phyloP scores from a whole-genome alignment of 371 early-diverging fungal species.

The Lichtheimia ornata region DNA sequence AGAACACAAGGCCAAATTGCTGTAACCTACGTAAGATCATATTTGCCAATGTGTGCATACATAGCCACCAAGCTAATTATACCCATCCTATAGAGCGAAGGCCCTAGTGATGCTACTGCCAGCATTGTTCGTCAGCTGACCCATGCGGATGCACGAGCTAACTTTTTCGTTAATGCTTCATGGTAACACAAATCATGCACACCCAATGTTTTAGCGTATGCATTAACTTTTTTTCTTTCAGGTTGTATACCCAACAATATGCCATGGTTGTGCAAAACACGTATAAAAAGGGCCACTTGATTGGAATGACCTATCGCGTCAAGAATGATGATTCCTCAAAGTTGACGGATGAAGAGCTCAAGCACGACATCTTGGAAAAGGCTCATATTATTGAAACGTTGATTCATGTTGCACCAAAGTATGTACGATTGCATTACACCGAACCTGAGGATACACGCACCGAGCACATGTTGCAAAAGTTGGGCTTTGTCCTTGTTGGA shows the following conservation, averaged over 20 bases:
- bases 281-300: slow-evolving; percentile 53
- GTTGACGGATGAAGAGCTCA: slow-evolving; percentile 42
- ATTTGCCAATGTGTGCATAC: neutral
- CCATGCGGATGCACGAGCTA: slow-evolving; percentile 50
- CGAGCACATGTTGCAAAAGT: slow-evolving; percentile 36
- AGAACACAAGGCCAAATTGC: slow-evolving; percentile 58
- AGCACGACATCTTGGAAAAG: slow-evolving; percentile 45
- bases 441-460: slow-evolving; percentile 37
- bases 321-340: slow-evolving; percentile 47
- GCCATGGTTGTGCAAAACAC: slow-evolving; percentile 52
- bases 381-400: slow-evolving; percentile 39
- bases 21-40: slow-evolving; percentile 47
- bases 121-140: slow-evolving; percentile 49
- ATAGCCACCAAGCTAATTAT: neutral
- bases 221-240: slow-evolving; percentile 1
- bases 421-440: slow-evolving; percentile 48
- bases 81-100: slow-evolving; percentile 40
- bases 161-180: slow-evolving; percentile 54
- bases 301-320: slow-evolving; percentile 58
- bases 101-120: slow-evolving; percentile 56
- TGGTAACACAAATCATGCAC: slow-evolving; percentile 24
- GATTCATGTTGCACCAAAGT: slow-evolving; percentile 48
- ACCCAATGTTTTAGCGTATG: neutral
- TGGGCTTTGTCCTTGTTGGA: slow-evolving; percentile 49
- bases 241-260: slow-evolving; percentile 48